Evolutionary conservation across 176 grass and related monocot genomes (phyloP).

Genomic region (Cenchrus fungigraminus): DNA sequence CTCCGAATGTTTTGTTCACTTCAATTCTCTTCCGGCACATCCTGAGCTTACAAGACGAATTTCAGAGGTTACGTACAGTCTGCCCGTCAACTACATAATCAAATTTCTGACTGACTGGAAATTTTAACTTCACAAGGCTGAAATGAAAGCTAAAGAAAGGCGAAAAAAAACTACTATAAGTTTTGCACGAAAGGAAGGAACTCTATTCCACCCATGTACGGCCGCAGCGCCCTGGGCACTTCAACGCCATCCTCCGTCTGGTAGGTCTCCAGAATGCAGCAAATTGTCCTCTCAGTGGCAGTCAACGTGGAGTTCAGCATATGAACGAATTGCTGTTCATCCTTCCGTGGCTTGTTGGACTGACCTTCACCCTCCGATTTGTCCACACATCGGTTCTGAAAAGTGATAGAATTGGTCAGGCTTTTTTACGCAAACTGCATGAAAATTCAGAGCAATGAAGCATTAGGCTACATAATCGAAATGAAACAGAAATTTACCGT

Average conservation of each 20-base stretch:
- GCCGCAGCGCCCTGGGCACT: conserved; percentile 69
- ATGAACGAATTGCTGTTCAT: conserved; percentile 92
- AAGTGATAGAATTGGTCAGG: background rate
- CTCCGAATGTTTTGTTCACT: too few species aligned
- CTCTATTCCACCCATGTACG: conserved; percentile 66
- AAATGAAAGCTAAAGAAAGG: too few species aligned
- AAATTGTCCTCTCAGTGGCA: conserved; percentile 86
- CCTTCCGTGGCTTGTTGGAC: conserved; percentile 58
- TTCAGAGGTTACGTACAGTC: too few species aligned
- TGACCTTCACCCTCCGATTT: conserved; percentile 9
- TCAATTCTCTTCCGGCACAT: too few species aligned
- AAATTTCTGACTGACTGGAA: too few species aligned
- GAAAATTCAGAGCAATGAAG: background rate
- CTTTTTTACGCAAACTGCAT: background rate
- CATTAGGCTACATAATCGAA: background rate
- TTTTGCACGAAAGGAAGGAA: conserved; percentile 64
- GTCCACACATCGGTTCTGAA: background rate
- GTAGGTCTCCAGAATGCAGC: conserved; percentile 85
- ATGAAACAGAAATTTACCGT: conserved; percentile 52
- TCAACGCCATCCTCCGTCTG: conserved; percentile 79
- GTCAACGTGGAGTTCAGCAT: conserved; percentile 92
- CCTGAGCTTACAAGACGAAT: too few species aligned
- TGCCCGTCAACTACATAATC: too few species aligned
- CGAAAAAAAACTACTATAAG: too few species aligned
- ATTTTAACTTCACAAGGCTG: too few species aligned